Conservation (phyloP, 768 basidiomycete species). For the Tephrocybe sp. region DNA sequence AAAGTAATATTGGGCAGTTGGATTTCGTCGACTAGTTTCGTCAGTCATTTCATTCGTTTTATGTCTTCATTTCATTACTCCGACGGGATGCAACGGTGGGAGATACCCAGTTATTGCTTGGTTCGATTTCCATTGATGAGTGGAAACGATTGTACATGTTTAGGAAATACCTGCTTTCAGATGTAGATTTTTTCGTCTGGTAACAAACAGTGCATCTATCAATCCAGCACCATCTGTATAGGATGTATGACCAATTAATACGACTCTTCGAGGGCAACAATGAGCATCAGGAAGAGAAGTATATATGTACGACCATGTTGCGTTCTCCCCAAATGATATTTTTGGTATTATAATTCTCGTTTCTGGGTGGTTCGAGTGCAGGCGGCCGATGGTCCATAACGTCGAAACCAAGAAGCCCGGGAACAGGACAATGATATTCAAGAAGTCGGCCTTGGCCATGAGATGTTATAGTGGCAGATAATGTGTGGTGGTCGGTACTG, state of each 20-base stretch:
- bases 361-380: no score
- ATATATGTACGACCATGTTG: no score
- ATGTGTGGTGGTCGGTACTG: not conserved
- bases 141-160: not conserved
- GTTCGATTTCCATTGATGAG: not conserved
- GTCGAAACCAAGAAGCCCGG: not conserved
- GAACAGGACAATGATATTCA: not conserved
- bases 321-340: no score
- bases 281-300: conserved; percentile 10
- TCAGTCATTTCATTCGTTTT: conserved; percentile 1
- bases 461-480: conserved; percentile 2
- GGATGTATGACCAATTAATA: not conserved
- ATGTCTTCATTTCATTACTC: not conserved
- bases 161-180: not conserved
- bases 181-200: no score
- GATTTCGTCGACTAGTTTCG: conserved; percentile 8
- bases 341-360: no score
- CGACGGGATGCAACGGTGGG: not conserved
- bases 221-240: no score
- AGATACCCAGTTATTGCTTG: conserved; percentile 2
- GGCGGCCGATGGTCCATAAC: no score
- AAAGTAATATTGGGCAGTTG: conserved; percentile 28
- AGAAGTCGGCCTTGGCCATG: not conserved
- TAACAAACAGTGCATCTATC: no score
- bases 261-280: conserved; percentile 7